Base-by-base conservation (phyloP, 345 rosid species). In the Moringa oleifera region DNA sequence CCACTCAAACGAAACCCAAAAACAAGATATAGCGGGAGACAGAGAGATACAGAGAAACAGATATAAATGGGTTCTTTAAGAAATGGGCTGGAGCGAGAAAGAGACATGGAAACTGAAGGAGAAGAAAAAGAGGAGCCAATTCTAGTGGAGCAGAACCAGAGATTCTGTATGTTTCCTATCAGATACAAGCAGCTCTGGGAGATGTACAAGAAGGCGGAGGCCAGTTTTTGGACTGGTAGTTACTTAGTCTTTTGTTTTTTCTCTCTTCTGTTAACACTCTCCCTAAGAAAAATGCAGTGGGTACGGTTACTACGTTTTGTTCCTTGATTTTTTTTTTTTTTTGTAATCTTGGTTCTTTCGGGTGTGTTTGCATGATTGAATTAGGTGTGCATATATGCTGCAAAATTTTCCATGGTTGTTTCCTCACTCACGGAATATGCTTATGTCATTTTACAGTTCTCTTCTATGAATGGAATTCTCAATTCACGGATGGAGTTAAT, bases 191-290 rank as follows among this genome's bases (percentile, higher is more conserved):
- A 70, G 4, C 62, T 92, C 53, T 92, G 97, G 98, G 96, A 92
- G 88, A 89, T 92, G 97, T 89, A 89, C 80, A 92, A 87, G 82
- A 92, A 92, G 83, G 93, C 98, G 33, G 71, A 81, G 51, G 98
- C 97, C 64, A 84, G 96, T 82, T 92, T 89, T 58, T 89, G 98
- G 97, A 92, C 95, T 20, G 93, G 93, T 86, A 64, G 31, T 68
- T 41, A 41, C 24, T 51, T 20, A 45, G 33, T 49, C 24, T 41
- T 33, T 6, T 36, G 18, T 50, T 2, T 51, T 20, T 55, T 20
- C 25, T n/a, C 58, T 18, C 25, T 37, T 56, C 25, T 53, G 54
- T 57, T 50, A 46, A 41, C 33, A 19, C 23, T 69, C 16, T 55
- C 37, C 11, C 37, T 5, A 33, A 11, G 11, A 33, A 33, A 33